Evolutionary conservation across 139 green algal species (phyloP).

Genomic region (Trebouxia sp.): DNA sequence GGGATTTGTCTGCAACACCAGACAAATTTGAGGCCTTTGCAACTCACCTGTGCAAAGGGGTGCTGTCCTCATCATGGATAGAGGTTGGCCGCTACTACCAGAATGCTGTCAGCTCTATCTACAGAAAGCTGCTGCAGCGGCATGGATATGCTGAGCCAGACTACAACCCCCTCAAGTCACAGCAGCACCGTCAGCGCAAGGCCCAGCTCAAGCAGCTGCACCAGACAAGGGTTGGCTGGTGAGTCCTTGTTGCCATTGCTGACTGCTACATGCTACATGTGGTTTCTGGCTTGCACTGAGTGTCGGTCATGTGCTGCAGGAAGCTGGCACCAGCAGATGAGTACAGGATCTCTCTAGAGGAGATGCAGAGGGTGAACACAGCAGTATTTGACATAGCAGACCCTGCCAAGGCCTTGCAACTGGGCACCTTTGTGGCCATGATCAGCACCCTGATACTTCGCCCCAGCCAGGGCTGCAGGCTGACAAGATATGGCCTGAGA

Average conservation of each 20-base stretch:
- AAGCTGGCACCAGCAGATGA: conserved; percentile 7
- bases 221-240: not conserved
- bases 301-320: conserved; percentile 8
- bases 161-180: not conserved
- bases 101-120: not conserved
- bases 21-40: conserved; percentile 3
- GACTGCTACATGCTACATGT: too few relatives aligned
- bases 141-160: conserved; percentile 19
- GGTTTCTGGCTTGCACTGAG: too few relatives aligned
- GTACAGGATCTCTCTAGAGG: not conserved
- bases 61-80: not conserved
- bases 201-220: not conserved
- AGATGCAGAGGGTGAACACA: not conserved
- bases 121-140: conserved; percentile 10
- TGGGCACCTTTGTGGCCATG: conserved; percentile 16
- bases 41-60: conserved; percentile 3
- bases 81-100: conserved; percentile 1
- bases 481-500: not conserved
- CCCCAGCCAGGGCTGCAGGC: conserved; percentile 2
- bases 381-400: conserved; percentile 4
- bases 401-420: not conserved
- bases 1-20: not conserved
- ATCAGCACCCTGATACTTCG: not conserved
- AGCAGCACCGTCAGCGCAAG: not conserved
- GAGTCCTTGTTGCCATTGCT: not conserved